phyloP scores from a whole-genome alignment of 257 asterid species.

The Thymus mandschuricus region DNA sequence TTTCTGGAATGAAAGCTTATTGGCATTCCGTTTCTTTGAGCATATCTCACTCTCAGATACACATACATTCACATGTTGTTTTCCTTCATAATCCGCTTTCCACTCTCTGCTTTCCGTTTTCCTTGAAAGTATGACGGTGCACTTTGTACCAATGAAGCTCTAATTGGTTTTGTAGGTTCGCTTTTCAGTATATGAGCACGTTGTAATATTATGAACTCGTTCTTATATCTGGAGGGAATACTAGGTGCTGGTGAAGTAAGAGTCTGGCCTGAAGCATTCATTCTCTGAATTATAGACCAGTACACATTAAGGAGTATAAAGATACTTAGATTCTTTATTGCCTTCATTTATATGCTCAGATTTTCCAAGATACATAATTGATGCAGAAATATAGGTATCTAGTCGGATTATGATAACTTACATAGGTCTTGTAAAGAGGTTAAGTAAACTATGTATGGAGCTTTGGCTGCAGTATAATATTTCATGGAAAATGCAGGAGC shows the following conservation, averaged over 20 bases:
- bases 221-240: background rate
- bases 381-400: background rate
- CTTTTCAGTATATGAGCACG: conserved; percentile 2
- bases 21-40: conserved; percentile 14
- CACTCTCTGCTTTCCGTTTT: too few relatives aligned
- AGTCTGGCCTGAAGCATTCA: background rate
- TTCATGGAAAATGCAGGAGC: background rate
- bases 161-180: conserved; percentile 5
- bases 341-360: conserved; percentile 17
- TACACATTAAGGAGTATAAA: background rate
- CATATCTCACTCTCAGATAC: background rate
- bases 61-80: background rate
- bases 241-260: background rate
- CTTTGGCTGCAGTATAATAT: background rate
- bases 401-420: background rate
- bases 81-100: too few relatives aligned
- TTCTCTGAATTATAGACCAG: conserved; percentile 1
- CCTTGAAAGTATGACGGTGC: too few relatives aligned
- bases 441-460: background rate
- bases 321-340: background rate
- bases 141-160: background rate
- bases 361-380: background rate
- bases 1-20: background rate
- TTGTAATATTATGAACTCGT: background rate
- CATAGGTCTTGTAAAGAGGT: background rate